These are phyloP conservation scores for Sindora glabra DNA, from an alignment of 306 rosid species.

Conservation along the genomic window DNA sequence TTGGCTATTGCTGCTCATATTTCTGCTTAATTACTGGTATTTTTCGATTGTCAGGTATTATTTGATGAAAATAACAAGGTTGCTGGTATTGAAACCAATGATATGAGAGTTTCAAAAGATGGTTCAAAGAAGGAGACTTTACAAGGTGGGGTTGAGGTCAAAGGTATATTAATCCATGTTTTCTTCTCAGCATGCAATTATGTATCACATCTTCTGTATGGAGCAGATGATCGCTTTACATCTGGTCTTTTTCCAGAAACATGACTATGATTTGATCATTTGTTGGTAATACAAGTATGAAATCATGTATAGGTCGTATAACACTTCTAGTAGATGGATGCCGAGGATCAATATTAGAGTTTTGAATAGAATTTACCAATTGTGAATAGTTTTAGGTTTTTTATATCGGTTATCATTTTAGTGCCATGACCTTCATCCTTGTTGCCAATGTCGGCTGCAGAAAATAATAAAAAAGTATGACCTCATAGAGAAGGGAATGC, in stretches of 20 bases:
- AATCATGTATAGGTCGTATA: conserved; percentile 47
- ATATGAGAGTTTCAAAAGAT: conserved; percentile 89
- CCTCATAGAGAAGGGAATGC: conserved; percentile 71
- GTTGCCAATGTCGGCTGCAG: conserved; percentile 28
- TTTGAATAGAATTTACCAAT: conserved; percentile 22
- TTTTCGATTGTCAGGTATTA: conserved; percentile 54
- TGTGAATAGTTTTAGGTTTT: conserved; percentile 13
- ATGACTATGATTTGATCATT: conserved; percentile 2
- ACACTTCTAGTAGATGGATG: conserved; percentile 93
- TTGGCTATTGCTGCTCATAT: conserved; percentile 11
- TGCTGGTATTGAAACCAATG: conserved; percentile 83
- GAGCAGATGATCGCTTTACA: not conserved
- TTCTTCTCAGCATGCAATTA: too few species aligned
- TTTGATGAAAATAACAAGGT: conserved; percentile 58
- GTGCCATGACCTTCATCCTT: conserved; percentile 3
- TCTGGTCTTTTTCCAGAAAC: conserved; percentile 9
- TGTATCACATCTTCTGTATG: too few species aligned
- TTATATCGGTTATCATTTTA: conserved; percentile 1
- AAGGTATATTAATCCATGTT: conserved; percentile 48
- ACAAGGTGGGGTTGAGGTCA: conserved; percentile 75
- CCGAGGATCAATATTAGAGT: conserved; percentile 95
- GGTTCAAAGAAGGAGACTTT: conserved; percentile 84
- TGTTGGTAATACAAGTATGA: not conserved
- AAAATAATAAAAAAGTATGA: conserved; percentile 56
- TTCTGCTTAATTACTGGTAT: conserved; percentile 3